These are phyloP conservation scores for Globisporangium polare DNA, from an alignment of 352 stramenopile genomes.

Conservation along the genomic window DNA sequence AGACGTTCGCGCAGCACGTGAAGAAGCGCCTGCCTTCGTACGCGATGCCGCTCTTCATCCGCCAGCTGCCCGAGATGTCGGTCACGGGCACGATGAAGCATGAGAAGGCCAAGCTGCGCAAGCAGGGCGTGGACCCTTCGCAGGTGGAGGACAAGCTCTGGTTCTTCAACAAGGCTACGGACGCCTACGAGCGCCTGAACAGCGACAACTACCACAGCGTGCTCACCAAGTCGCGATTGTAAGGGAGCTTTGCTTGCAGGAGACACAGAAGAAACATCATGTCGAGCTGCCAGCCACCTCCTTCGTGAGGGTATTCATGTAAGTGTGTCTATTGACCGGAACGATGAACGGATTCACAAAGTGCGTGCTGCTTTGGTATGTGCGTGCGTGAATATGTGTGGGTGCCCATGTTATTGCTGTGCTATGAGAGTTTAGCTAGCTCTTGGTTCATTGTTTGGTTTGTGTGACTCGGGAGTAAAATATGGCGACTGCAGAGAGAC, in stretches of 20 bases:
- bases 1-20: constrained; percentile 49
- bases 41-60: constrained; percentile 82
- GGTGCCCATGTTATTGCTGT: no score
- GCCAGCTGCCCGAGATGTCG: constrained; percentile 63
- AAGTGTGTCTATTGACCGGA: no score
- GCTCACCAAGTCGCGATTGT: constrained; percentile 55
- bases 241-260: background rate
- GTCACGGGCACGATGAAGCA: constrained; percentile 92
- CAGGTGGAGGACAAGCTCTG: constrained; percentile 54
- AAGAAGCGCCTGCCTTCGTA: constrained; percentile 53
- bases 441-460: no score
- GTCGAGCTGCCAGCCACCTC: background rate
- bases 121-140: constrained; percentile 71
- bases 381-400: no score
- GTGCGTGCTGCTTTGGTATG: no score
- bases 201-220: constrained; percentile 49
- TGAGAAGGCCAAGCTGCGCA: constrained; percentile 86
- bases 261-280: background rate
- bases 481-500: no score
- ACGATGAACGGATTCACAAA: no score
- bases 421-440: no score
- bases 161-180: constrained; percentile 45
- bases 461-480: no score
- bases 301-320: no score
- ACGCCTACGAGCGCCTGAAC: constrained; percentile 55